Evolutionary conservation across 78 protist species (phyloP).

Genomic region (slime mould (Dictyostelium discoideum)): DNA sequence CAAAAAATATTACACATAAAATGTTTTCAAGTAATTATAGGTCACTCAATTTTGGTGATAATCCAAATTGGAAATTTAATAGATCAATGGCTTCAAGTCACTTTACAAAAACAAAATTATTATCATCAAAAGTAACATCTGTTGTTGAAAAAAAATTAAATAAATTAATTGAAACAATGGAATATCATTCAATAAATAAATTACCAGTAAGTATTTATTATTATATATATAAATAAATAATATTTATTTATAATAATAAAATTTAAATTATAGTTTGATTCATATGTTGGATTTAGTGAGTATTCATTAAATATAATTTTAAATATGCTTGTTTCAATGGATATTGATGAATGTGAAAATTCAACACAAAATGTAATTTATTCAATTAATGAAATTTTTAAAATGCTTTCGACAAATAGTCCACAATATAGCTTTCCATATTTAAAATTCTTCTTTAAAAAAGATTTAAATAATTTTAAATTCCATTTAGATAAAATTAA

Average conservation of each 20-base stretch:
- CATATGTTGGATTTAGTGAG: background rate
- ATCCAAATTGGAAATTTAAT: background rate
- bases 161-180: background rate
- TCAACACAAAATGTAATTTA: background rate
- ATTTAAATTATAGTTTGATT: background rate
- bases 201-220: background rate
- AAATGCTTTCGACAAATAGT: background rate
- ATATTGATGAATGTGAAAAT: background rate
- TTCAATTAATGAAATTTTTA: background rate
- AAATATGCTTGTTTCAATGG: background rate
- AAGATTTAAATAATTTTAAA: background rate
- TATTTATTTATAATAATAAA: too few species aligned
- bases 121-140: background rate
- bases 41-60: background rate
- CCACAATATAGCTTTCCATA: background rate
- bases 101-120: constrained; percentile 43
- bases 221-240: too few species aligned
- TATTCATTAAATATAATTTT: background rate
- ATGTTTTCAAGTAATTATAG: background rate
- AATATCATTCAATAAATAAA: background rate
- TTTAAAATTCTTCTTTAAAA: background rate
- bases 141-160: background rate
- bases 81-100: background rate
- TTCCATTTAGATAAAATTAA: background rate
- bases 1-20: background rate